Evolutionary conservation across 2,329 filamentous ascomycete genomes (phyloP).

Genomic region (Atkinsonella texensis): DNA sequence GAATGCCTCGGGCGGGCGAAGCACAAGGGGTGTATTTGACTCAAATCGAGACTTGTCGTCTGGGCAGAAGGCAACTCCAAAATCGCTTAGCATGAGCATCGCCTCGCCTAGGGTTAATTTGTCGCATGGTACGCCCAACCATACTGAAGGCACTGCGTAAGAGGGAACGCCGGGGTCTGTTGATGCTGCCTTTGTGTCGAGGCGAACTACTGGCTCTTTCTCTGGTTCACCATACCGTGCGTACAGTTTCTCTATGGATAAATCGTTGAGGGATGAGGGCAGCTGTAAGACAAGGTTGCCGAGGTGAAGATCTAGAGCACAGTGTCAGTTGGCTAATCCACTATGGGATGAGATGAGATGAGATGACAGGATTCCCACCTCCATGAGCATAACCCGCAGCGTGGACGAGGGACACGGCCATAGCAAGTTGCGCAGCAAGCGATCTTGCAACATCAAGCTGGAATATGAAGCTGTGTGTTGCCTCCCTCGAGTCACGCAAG

Average conservation of each 20-base stretch:
- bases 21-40: slow-evolving; percentile 4
- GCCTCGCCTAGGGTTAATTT: slow-evolving; percentile 16
- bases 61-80: slow-evolving; percentile 23
- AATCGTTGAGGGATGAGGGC: slow-evolving; percentile 11
- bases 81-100: slow-evolving; percentile 18
- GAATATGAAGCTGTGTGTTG: slow-evolving; percentile 8
- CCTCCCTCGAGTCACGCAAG: slow-evolving; percentile 10
- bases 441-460: slow-evolving; percentile 12
- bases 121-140: slow-evolving; percentile 21
- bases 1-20: slow-evolving; percentile 21
- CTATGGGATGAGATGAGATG: not conserved
- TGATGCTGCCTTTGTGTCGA: slow-evolving; percentile 6
- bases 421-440: not conserved
- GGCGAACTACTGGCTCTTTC: slow-evolving; percentile 11
- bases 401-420: slow-evolving; percentile 14
- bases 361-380: slow-evolving; percentile 5
- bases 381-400: slow-evolving; percentile 18
- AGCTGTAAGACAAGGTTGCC: slow-evolving; percentile 21
- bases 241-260: slow-evolving; percentile 17
- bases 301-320: slow-evolving; percentile 17
- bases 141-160: slow-evolving; percentile 18
- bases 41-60: slow-evolving; percentile 11
- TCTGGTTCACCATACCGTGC: slow-evolving; percentile 12
- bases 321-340: not conserved
- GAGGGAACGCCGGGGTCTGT: slow-evolving; percentile 16